phyloP scores from a whole-genome alignment of 257 asterid genomes.

The Voacanga thouarsii region DNA sequence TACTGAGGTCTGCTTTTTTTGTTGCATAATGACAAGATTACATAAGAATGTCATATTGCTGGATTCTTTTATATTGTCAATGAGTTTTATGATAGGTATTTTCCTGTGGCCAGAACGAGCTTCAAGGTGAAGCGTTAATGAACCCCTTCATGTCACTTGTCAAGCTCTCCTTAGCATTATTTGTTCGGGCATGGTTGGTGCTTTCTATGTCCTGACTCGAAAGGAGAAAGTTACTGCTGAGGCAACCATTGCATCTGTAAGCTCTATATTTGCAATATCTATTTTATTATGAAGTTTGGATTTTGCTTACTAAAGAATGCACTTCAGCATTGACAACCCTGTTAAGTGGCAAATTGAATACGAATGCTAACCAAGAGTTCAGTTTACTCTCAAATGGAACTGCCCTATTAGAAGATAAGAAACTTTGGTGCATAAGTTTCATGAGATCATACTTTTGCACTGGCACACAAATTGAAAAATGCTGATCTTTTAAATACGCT shows the following conservation, averaged over 20 bases:
- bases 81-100: constrained; percentile 26
- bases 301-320: not conserved
- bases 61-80: constrained; percentile 17
- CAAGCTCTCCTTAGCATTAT: constrained; percentile 57
- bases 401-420: not conserved
- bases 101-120: constrained; percentile 40
- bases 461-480: not conserved
- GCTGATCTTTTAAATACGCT: not conserved
- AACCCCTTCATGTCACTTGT: constrained; percentile 50
- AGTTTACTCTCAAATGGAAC: not conserved
- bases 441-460: not conserved
- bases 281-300: not conserved
- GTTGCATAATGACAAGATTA: constrained; percentile 18
- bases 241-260: constrained; percentile 70
- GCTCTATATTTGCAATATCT: constrained; percentile 22
- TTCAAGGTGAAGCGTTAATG: constrained; percentile 34
- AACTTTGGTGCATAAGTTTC: not conserved
- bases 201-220: constrained; percentile 50
- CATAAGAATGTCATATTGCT: constrained; percentile 19
- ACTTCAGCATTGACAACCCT: not conserved
- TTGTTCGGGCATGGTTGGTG: constrained; percentile 65
- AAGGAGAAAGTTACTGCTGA: constrained; percentile 52
- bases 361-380: not conserved
- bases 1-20: constrained; percentile 54
- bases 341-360: not conserved